Evolutionary conservation across 371 early-diverging fungal genomes (phyloP), one percentile per base, ranked within the genome.

Genomic region (Basidiobolus meristosporus): DNA sequence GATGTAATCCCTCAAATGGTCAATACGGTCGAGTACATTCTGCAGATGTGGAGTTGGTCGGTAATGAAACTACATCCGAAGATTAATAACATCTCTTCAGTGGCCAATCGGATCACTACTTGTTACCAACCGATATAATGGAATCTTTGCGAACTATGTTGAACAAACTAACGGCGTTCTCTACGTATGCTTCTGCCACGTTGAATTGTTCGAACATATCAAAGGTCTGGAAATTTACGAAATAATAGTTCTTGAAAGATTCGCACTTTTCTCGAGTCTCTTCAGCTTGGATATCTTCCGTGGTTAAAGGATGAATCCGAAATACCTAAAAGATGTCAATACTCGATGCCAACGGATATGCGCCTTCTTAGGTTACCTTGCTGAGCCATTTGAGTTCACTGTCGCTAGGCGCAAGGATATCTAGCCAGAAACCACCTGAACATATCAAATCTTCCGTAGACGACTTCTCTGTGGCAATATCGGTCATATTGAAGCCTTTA

Each of bases 261-360:
- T 95, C 96, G 51, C 86, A 86, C 50, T 95, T 95, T 51, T 91
- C 93, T 1, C 92, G 65, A 1, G 70, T 75, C 45, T 92, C 96
- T 46, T 90, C 77, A 17, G 79, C 78, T 55, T 82, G 9, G n/a
- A n/a, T n/a, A n/a, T n/a, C n/a, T n/a, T n/a, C n/a, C n/a, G n/a
- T n/a, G n/a, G n/a, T n/a, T n/a, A 95, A 53, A 18, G 96, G 90
- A 53, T 95, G 76, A 35, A 76, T 61, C 21, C 63, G 55, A 42
- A 76, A 75, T 3, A 71, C 62, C 66, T n/a, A n/a, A n/a, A n/a
- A n/a, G n/a, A n/a, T n/a, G n/a, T n/a, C n/a, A n/a, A n/a, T n/a
- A n/a, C n/a, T n/a, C n/a, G 35, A 46, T n/a, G n/a, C n/a, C n/a
- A n/a, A n/a, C n/a, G n/a, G n/a, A n/a, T n/a, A n/a, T n/a, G n/a